A percentile compares a stretch with the other conserved stretches of the same genome.
phyloP scores from a whole-genome alignment of 2,329 filamentous ascomycete species.

The Albophoma yamanashiensis region DNA sequence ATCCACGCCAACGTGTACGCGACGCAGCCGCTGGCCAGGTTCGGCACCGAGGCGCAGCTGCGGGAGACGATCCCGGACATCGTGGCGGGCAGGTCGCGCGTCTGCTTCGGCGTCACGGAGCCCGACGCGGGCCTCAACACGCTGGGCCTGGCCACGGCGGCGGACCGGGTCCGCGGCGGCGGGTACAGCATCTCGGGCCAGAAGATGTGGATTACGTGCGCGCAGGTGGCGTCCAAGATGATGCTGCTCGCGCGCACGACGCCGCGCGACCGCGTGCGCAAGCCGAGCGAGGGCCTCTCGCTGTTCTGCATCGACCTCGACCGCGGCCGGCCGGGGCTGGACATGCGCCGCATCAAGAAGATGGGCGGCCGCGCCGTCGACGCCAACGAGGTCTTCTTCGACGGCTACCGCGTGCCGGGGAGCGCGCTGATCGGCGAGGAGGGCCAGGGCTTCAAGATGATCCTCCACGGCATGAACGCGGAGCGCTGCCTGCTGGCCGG shows the following conservation, averaged over 20 bases:
- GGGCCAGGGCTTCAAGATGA: conserved; percentile 67
- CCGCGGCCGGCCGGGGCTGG: conserved; percentile 43
- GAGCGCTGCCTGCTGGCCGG: conserved; percentile 67
- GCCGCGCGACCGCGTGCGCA: conserved; percentile 53
- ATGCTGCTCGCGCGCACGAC: conserved; percentile 71
- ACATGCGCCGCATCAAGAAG: conserved; percentile 65
- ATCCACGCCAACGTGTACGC: conserved; percentile 62
- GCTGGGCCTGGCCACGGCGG: conserved; percentile 55
- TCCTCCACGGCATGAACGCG: conserved; percentile 72
- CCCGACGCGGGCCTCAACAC: conserved; percentile 74
- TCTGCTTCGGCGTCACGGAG: conserved; percentile 80
- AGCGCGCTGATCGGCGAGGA: conserved; percentile 60
- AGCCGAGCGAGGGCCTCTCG: conserved; percentile 64
- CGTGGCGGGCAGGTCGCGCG: conserved; percentile 59
- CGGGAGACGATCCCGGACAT: conserved; percentile 56
- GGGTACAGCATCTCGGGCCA: conserved; percentile 62
- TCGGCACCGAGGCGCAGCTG: conserved; percentile 56
- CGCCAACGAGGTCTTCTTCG: conserved; percentile 82
- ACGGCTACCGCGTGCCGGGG: conserved; percentile 58
- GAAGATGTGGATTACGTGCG: conserved; percentile 85
- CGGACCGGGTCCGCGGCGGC: conserved; percentile 41
- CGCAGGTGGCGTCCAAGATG: conserved; percentile 76
- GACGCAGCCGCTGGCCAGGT: conserved; percentile 64
- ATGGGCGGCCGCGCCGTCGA: conserved; percentile 79
- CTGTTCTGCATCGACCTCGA: conserved; percentile 75